Evolutionary conservation across 257 asterid genomes (phyloP).

Genomic region (Avicennia marina): DNA sequence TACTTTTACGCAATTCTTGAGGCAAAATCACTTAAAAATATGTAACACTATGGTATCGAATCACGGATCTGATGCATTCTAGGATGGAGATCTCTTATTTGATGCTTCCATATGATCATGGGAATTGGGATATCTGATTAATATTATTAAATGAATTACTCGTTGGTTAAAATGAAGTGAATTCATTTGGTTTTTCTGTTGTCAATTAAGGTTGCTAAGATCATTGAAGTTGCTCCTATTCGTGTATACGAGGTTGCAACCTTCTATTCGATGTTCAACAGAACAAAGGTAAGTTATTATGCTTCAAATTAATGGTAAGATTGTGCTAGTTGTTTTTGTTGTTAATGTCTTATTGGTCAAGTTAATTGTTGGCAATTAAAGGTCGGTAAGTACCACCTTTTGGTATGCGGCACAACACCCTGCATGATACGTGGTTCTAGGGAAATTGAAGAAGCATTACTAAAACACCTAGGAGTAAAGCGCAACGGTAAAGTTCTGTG

Average conservation of each 20-base stretch:
- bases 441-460: constrained; percentile 81
- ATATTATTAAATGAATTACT: constrained; percentile 5
- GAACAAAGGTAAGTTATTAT: constrained; percentile 61
- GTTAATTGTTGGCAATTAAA: constrained; percentile 27
- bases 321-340: not conserved
- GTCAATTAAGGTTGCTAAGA: constrained; percentile 70
- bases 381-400: constrained; percentile 97
- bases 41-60: too few relatives aligned
- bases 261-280: constrained; percentile 97
- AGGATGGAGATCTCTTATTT: too few relatives aligned
- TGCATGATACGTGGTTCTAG: constrained; percentile 99
- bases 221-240: constrained; percentile 93
- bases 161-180: not conserved
- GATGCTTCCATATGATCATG: too few relatives aligned
- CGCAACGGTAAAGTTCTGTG: constrained; percentile 68
- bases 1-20: too few relatives aligned
- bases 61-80: too few relatives aligned
- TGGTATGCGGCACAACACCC: constrained; percentile 99
- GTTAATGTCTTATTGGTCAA: constrained; percentile 10
- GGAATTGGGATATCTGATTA: constrained; percentile 4
- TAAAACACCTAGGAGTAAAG: constrained; percentile 89
- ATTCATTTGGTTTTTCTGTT: constrained; percentile 9
- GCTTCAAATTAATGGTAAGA: not conserved
- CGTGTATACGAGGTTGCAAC: constrained; percentile 99
- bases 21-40: too few relatives aligned